Conservation (phyloP, 129 eudicot species). For the Artemisia annua region DNA sequence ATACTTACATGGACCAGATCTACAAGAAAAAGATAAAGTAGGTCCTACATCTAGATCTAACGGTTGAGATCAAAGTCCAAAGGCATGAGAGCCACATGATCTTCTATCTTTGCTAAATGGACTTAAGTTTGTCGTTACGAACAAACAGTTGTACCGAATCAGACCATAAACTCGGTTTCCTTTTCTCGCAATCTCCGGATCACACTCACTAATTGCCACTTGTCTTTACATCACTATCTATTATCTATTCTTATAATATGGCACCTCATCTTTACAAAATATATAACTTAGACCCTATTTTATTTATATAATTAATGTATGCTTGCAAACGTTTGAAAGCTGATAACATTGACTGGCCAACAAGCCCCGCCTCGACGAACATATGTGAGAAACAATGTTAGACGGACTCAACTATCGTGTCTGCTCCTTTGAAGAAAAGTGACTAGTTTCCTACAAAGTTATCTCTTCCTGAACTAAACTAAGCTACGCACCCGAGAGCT, state of each 20-base stretch:
- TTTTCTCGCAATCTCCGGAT: conserved; percentile 58
- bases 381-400: too few species aligned
- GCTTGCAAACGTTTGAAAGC: too few species aligned
- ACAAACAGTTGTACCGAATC: conserved; percentile 38
- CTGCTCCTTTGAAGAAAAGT: too few species aligned
- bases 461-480: too few species aligned
- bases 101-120: conserved; percentile 16
- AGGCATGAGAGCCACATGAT: conserved; percentile 17
- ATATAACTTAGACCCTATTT: not conserved
- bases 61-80: conserved; percentile 5
- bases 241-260: not conserved
- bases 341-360: too few species aligned
- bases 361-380: not conserved
- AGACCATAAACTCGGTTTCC: conserved; percentile 36
- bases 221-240: conserved; percentile 35
- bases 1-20: conserved; percentile 20
- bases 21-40: not conserved
- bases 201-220: conserved; percentile 43
- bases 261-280: not conserved
- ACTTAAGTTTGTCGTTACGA: conserved; percentile 37
- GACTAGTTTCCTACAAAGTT: too few species aligned
- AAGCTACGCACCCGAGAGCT: too few species aligned
- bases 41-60: conserved; percentile 15
- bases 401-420: too few species aligned
- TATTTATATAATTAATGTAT: not conserved